These are phyloP conservation scores for Suillus cothurnatus DNA, from an alignment of 768 basidiomycete genomes.

Conservation along the genomic window DNA sequence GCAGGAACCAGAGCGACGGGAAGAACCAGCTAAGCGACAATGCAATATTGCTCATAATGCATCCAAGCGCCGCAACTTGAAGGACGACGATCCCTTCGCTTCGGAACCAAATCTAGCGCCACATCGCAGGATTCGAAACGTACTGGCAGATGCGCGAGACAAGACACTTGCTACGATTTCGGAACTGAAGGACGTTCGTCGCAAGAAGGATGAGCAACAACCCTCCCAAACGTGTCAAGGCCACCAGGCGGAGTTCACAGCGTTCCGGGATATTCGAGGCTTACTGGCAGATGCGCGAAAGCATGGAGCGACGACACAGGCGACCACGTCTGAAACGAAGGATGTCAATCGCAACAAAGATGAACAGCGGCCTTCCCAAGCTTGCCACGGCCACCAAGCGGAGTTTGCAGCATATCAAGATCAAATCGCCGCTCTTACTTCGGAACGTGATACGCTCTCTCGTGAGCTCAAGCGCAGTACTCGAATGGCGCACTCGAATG, in stretches of 20 bases:
- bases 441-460: neutral
- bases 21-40: neutral
- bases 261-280: neutral
- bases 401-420: neutral
- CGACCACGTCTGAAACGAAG: neutral
- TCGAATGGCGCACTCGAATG: constrained; percentile 1
- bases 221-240: neutral
- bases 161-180: neutral
- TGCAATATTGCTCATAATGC: neutral
- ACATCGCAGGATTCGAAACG: neutral
- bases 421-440: neutral
- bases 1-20: neutral
- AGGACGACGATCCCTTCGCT: neutral
- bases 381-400: neutral
- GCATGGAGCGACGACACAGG: neutral
- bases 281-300: neutral
- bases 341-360: neutral
- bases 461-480: neutral
- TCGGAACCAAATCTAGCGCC: neutral
- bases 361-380: neutral
- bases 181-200: neutral
- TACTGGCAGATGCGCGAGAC: neutral
- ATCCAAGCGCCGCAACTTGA: neutral
- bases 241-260: neutral
- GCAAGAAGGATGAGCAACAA: neutral